These are phyloP conservation scores for Trichosporon faecale DNA, from an alignment of 1,284 basidiomycete species.

Conservation along the genomic window DNA sequence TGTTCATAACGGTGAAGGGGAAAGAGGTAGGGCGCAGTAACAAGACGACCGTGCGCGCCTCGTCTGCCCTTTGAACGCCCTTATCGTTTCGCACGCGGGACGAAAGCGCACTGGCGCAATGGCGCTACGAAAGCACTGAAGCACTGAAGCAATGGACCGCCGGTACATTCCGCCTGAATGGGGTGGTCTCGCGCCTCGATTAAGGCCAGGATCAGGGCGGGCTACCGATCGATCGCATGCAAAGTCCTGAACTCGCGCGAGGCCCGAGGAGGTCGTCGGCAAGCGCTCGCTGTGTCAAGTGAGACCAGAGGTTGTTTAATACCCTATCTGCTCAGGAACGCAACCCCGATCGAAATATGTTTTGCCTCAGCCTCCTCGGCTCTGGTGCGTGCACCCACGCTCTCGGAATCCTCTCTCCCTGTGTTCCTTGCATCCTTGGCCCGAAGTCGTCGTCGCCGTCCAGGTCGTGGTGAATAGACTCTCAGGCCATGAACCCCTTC, in stretches of 20 bases:
- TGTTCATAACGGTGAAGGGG: background rate
- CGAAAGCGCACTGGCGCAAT: background rate
- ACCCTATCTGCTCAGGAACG: background rate
- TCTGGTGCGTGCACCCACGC: background rate
- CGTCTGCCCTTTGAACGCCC: background rate
- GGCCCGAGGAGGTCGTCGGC: background rate
- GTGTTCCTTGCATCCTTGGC: background rate
- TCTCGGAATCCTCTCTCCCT: constrained; percentile 1
- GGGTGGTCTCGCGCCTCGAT: background rate
- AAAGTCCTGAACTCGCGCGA: background rate
- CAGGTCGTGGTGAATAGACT: background rate
- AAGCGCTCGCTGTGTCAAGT: background rate
- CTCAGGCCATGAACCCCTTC: background rate
- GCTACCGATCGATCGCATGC: constrained; percentile 6
- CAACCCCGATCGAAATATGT: constrained; percentile 7
- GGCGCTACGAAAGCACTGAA: background rate
- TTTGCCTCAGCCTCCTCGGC: background rate
- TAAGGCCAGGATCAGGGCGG: background rate
- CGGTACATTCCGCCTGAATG: constrained; percentile 3
- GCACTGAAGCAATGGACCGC: background rate
- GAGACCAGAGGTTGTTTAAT: background rate
- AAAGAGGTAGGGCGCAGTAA: background rate
- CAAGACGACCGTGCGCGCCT: background rate
- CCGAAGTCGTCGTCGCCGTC: constrained; percentile 3
- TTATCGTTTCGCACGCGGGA: background rate